phyloP scores from a whole-genome alignment of 805 yeast species.

The Debaryomyces prosopidis region DNA sequence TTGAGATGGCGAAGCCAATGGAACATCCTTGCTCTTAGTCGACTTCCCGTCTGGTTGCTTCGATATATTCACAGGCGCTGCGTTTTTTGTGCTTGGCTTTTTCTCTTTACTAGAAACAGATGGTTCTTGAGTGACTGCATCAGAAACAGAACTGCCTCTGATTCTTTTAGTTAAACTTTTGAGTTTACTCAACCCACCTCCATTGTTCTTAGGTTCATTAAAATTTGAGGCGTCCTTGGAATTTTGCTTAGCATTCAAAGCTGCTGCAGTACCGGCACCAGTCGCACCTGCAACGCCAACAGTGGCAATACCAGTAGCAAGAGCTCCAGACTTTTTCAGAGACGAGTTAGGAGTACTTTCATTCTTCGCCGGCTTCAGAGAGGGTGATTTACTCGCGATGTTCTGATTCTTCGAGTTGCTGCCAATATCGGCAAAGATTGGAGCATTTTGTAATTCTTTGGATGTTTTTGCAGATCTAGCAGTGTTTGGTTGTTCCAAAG shows the following conservation, averaged over 20 bases:
- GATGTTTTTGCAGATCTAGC: no score
- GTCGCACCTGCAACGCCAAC: constrained; percentile 14
- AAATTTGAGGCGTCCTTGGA: not conserved
- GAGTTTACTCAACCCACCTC: not conserved
- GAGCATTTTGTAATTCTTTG: no score
- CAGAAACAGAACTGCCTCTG: not conserved
- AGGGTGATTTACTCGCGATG: no score
- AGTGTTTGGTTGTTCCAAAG: not conserved
- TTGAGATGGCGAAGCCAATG: not conserved
- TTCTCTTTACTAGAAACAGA: not conserved
- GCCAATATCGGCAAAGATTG: no score
- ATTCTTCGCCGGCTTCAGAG: constrained; percentile 1
- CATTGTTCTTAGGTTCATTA: constrained; percentile 2
- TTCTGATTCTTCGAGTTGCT: no score
- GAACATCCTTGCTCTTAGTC: not conserved
- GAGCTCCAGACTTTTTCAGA: constrained; percentile 3
- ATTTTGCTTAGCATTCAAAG: constrained; percentile 3
- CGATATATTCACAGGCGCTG: not conserved
- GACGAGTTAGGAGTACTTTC: constrained; percentile 4
- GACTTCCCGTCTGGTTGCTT: constrained; percentile 5
- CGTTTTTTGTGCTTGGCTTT: not conserved
- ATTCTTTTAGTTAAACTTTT: constrained; percentile 6
- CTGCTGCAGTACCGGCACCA: constrained; percentile 8
- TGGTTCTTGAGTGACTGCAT: not conserved
- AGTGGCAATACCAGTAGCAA: constrained; percentile 13